phyloP scores from a whole-genome alignment of 805 yeast genomes.

The Jamesozyma jinghongensis region DNA sequence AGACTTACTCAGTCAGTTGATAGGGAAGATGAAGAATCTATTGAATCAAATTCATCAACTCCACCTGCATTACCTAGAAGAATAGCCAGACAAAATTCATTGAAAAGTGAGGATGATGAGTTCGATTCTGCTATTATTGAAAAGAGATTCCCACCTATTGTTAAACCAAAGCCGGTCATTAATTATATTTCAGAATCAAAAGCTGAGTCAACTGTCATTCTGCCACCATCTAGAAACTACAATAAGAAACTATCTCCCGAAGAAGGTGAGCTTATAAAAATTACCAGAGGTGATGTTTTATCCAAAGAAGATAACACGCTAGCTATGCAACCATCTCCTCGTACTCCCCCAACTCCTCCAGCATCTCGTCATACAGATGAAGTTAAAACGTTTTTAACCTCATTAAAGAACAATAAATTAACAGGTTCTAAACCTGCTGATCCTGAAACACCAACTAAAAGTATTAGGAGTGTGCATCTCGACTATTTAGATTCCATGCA shows the following conservation, averaged over 20 bases:
- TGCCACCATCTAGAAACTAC: background rate
- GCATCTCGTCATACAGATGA: constrained; percentile 2
- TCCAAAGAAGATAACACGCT: background rate
- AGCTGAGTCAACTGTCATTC: background rate
- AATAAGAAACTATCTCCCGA: background rate
- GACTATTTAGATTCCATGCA: constrained; percentile 20
- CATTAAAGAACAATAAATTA: constrained; percentile 16
- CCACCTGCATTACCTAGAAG: constrained; percentile 1
- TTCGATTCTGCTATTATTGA: too few relatives aligned
- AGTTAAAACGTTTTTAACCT: constrained; percentile 10
- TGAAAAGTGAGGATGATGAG: background rate
- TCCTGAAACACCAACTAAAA: background rate
- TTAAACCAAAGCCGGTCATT: background rate
- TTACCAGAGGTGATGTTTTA: too few relatives aligned
- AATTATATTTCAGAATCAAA: too few relatives aligned
- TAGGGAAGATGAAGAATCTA: background rate
- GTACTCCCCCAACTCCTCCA: constrained; percentile 4
- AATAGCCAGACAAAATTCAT: too few relatives aligned
- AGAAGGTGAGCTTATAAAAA: too few relatives aligned
- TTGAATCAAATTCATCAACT: background rate
- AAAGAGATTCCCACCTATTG: background rate
- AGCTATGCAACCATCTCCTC: too few relatives aligned
- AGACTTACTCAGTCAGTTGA: background rate
- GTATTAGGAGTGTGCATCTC: constrained; percentile 3
- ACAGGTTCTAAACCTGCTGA: constrained; percentile 3